phyloP scores from a whole-genome alignment of 2,329 filamentous ascomycete species.

The Cordyceps tenuipes region DNA sequence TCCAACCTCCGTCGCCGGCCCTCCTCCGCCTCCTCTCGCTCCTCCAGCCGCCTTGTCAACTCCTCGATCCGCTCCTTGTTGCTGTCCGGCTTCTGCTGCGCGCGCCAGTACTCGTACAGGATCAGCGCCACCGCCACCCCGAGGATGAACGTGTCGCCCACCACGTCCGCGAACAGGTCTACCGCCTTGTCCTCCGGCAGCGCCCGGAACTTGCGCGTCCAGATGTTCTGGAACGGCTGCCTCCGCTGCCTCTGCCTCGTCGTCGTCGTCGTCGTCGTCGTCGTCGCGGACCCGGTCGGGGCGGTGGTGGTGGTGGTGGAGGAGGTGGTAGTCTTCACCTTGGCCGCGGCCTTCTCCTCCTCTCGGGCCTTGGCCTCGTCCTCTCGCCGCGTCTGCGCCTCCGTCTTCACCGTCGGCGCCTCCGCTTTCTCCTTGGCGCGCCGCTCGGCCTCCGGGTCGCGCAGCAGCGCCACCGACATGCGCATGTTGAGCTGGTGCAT shows the following conservation, averaged over 20 bases:
- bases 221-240: conserved; percentile 41
- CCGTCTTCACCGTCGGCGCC: conserved; percentile 56
- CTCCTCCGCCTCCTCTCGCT: conserved; percentile 39
- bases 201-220: conserved; percentile 53
- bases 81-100: conserved; percentile 51
- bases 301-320: neutral
- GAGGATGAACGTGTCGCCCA: conserved; percentile 56
- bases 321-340: neutral
- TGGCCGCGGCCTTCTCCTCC: conserved; percentile 14
- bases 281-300: neutral
- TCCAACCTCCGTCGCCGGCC: conserved; percentile 39
- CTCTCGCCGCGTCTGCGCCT: conserved; percentile 50
- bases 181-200: conserved; percentile 59
- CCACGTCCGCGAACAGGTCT: conserved; percentile 57
- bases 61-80: conserved; percentile 46
- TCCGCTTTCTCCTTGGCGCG: conserved; percentile 54
- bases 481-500: conserved; percentile 63
- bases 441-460: conserved; percentile 49
- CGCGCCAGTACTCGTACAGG: conserved; percentile 53
- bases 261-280: neutral
- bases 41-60: conserved; percentile 39
- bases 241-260: neutral
- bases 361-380: conserved; percentile 37
- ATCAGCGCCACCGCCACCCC: conserved; percentile 48
- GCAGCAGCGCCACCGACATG: conserved; percentile 49